Evolutionary conservation across 164 flowering plant genomes (phyloP), one percentile per base, ranked within the genome.

Genomic region (Paratinospora sagittata): DNA sequence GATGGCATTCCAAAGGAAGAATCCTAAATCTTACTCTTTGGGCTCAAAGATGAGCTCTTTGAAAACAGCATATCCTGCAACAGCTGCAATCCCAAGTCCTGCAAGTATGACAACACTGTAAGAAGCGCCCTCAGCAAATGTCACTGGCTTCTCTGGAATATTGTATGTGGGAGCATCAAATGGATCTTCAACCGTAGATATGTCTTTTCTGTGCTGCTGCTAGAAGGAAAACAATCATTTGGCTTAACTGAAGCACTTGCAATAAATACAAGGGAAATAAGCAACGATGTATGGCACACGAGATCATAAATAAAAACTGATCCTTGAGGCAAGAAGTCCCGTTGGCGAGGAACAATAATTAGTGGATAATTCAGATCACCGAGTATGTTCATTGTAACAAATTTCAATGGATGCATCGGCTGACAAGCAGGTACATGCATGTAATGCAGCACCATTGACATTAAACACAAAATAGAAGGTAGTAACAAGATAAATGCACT

Each of bases 61-160:
- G 72, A 86, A 86, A 69, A 90, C 96, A 67, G 82, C 96, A 89
- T 92, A 95, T 75, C 78, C 96, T 61, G 97, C 94, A 66, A 84
- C 88, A 72, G 82, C 92, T 49, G 97, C 98, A 78, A 95, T 66
- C 33, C 93, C 99, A 60, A 95, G 89, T 34, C 97, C 98, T 6
- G 85, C 93, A 76, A 96, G 90, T 72, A 96, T 96, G 79, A 96
- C 71, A 63, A 89, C 3, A 74, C 85, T 76, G 78, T 96, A 96
- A 57, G 97, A 90, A 73, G 97, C 97, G 61, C 99, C 97, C 76
- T 96, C 99, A 0, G 85, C 75, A 78, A 91, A 96, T 24, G 97
- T 88, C 70, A 96, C 93, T 6, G 98, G 99, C 77, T 96, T 93
- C 80, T 92, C 91, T 30, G 99, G 99, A 75, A 96, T 96, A 68